These are phyloP conservation scores for Coemansia sp. DNA, from an alignment of 192 early-diverging fungal genomes.

Conservation along the genomic window DNA sequence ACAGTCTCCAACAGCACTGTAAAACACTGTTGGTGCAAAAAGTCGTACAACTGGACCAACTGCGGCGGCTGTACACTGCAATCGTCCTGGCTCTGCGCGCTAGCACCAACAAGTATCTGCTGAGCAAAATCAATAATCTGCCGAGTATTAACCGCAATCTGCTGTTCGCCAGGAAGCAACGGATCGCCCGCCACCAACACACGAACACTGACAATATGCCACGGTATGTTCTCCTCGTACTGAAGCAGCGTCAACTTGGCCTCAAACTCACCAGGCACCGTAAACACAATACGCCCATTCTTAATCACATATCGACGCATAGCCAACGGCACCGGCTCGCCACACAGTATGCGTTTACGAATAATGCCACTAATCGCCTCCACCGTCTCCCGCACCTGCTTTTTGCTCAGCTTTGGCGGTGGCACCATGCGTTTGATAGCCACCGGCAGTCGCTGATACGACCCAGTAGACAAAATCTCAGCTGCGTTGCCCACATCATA, in stretches of 20 bases:
- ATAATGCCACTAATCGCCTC: slow-evolving; percentile 69
- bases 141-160: slow-evolving; percentile 36
- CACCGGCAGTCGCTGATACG: slow-evolving; percentile 75
- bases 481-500: slow-evolving; percentile 82
- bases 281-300: slow-evolving; percentile 73
- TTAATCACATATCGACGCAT: slow-evolving; percentile 64
- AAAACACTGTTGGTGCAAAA: slow-evolving; percentile 67
- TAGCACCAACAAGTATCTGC: slow-evolving; percentile 30
- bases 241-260: slow-evolving; percentile 71
- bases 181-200: slow-evolving; percentile 60
- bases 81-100: background rate
- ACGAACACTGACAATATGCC: slow-evolving; percentile 71
- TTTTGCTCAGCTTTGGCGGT: slow-evolving; percentile 58
- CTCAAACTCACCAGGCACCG: slow-evolving; percentile 59
- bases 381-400: slow-evolving; percentile 64
- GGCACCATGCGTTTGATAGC: slow-evolving; percentile 70
- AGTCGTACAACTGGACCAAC: slow-evolving; percentile 72
- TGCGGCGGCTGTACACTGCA: slow-evolving; percentile 51
- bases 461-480: slow-evolving; percentile 82
- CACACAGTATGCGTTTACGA: slow-evolving; percentile 65
- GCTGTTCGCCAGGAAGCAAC: slow-evolving; percentile 21
- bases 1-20: slow-evolving; percentile 70
- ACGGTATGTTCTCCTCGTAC: slow-evolving; percentile 56
- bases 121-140: slow-evolving; percentile 32
- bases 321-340: slow-evolving; percentile 68